These are phyloP conservation scores for Crithidia sp. DNA, from an alignment of 208 protist genomes.

Conservation along the genomic window DNA sequence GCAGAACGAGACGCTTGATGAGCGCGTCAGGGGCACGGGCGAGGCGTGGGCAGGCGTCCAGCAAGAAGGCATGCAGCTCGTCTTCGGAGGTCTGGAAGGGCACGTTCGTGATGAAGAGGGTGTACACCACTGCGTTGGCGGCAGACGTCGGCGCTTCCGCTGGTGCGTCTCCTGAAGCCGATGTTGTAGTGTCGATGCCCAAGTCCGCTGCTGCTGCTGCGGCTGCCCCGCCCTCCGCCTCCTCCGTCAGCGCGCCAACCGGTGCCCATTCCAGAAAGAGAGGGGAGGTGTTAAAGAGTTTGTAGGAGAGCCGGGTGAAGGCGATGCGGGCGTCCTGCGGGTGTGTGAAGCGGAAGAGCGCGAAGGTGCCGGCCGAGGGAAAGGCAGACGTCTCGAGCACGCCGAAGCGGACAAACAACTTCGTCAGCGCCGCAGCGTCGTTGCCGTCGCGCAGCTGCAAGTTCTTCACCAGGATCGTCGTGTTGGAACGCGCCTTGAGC, in stretches of 20 bases:
- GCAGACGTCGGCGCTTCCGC: background rate
- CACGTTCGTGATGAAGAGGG: slow-evolving; percentile 91
- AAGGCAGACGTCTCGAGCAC: slow-evolving; percentile 74
- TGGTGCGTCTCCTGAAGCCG: background rate
- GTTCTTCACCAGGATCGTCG: slow-evolving; percentile 87
- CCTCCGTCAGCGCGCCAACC: slow-evolving; percentile 79
- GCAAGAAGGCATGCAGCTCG: slow-evolving; percentile 70
- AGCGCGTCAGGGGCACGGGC: slow-evolving; percentile 94
- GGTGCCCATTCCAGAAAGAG: slow-evolving; percentile 99
- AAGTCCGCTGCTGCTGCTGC: slow-evolving; percentile 16
- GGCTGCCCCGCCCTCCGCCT: slow-evolving; percentile 24
- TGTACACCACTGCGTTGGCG: slow-evolving; percentile 45
- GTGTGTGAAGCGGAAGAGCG: slow-evolving; percentile 79
- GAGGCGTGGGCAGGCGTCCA: slow-evolving; percentile 87
- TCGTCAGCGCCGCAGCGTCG: slow-evolving; percentile 62
- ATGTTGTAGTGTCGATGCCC: slow-evolving; percentile 7
- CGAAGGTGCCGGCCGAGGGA: slow-evolving; percentile 64
- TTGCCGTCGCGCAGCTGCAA: slow-evolving; percentile 51
- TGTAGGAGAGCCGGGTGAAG: slow-evolving; percentile 96
- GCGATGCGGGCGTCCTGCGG: slow-evolving; percentile 89
- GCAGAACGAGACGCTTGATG: slow-evolving; percentile 82
- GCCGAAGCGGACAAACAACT: slow-evolving; percentile 76
- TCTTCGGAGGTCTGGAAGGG: slow-evolving; percentile 81
- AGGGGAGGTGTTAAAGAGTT: slow-evolving; percentile 92
- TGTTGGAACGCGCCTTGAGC: slow-evolving; percentile 76